Conservation (phyloP, 148 eudicot genomes). For the Vaccinium darrowii region DNA sequence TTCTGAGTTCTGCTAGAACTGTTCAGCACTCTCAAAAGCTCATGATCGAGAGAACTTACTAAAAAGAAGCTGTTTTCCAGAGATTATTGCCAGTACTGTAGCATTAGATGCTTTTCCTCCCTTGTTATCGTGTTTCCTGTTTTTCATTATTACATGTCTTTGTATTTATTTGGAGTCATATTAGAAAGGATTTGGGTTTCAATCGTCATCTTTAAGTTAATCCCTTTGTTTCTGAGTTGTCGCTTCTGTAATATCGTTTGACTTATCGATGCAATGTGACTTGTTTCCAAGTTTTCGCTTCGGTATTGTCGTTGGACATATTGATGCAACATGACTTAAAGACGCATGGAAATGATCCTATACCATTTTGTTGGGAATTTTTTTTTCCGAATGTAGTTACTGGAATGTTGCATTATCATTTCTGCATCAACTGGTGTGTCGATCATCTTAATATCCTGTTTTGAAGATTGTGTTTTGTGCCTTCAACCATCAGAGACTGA, state of each 20-base stretch:
- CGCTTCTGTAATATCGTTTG: too few relatives aligned
- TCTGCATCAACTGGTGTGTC: not conserved
- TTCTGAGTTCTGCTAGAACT: not conserved
- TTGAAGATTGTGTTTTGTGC: not conserved
- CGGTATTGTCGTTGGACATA: not conserved
- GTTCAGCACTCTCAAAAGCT: not conserved
- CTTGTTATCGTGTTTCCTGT: not conserved
- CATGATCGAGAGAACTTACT: conserved; percentile 1
- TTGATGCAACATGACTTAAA: not conserved
- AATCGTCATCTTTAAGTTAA: not conserved
- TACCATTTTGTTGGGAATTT: not conserved
- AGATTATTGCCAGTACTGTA: not conserved
- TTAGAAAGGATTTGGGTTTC: not conserved
- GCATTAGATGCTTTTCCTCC: not conserved
- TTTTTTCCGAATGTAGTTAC: not conserved
- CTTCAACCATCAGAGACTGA: not conserved
- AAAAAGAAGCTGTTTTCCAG: not conserved
- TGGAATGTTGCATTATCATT: not conserved
- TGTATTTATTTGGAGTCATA: not conserved
- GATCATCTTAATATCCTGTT: not conserved
- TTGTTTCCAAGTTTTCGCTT: too few relatives aligned
- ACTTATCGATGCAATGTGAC: too few relatives aligned
- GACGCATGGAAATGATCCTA: not conserved
- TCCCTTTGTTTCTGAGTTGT: too few relatives aligned
- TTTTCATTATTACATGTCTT: not conserved